These are phyloP conservation scores for Blastobotrys aristatus DNA, from an alignment of 1,139 yeast genomes.

Conservation along the genomic window DNA sequence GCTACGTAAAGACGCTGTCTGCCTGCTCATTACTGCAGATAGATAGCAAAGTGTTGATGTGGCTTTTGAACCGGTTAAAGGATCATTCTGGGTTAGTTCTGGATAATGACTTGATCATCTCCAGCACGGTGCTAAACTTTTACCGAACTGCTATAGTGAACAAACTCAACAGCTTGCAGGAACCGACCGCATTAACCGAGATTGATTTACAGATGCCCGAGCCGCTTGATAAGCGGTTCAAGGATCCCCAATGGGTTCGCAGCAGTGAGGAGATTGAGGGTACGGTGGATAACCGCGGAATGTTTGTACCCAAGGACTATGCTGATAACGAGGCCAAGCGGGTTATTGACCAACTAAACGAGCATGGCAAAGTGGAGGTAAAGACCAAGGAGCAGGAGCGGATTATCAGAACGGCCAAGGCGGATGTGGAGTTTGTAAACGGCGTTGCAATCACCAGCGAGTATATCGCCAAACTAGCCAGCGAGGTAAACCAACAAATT, in stretches of 20 bases:
- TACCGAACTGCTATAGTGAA: neutral
- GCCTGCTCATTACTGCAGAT: conserved; percentile 6
- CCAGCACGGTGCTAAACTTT: neutral
- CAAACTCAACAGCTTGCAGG: neutral
- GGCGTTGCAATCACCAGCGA: conserved; percentile 18
- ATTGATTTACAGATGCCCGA: conserved; percentile 1
- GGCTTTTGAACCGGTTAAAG: conserved; percentile 7
- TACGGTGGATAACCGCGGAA: conserved; percentile 14
- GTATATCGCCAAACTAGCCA: conserved; percentile 13
- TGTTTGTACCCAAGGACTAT: conserved; percentile 17
- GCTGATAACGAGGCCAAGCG: conserved; percentile 7
- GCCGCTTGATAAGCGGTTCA: neutral
- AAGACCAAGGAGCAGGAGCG: conserved; percentile 4
- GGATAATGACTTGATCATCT: neutral
- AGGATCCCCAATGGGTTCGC: conserved; percentile 1
- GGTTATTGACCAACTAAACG: conserved; percentile 11
- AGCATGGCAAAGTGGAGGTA: conserved; percentile 14
- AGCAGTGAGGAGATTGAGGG: conserved; percentile 12
- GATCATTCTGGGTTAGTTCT: neutral
- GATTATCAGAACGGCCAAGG: neutral
- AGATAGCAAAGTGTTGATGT: conserved; percentile 7
- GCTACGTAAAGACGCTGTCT: conserved; percentile 5
- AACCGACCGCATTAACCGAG: neutral
- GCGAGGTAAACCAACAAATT: conserved; percentile 13
- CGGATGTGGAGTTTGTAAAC: neutral